Conservation (phyloP, 169 alveolate genomes). For the Babesia ovis region DNA sequence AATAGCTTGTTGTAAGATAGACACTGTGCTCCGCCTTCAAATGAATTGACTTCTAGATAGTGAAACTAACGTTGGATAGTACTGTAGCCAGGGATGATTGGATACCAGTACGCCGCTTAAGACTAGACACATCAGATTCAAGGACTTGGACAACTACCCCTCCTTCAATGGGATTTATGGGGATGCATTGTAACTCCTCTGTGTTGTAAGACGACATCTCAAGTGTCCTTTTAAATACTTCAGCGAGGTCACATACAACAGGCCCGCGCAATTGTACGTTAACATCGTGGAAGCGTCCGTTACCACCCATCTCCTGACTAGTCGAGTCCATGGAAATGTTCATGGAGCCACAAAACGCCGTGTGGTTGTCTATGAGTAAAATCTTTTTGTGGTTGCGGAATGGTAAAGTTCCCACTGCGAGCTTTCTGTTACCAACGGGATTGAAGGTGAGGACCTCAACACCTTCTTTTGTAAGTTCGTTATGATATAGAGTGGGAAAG, state of each 20-base stretch:
- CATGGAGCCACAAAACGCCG: constrained; percentile 84
- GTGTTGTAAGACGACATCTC: constrained; percentile 45
- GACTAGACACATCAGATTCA: constrained; percentile 70
- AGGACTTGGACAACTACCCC: constrained; percentile 75
- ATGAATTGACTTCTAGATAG: constrained; percentile 16
- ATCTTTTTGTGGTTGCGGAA: constrained; percentile 82
- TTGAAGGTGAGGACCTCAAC: constrained; percentile 55
- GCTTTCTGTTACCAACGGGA: constrained; percentile 29
- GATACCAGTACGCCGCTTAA: constrained; percentile 61
- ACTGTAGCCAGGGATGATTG: constrained; percentile 52
- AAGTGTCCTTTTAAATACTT: constrained; percentile 66
- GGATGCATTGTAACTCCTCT: constrained; percentile 5
- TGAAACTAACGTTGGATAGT: constrained; percentile 46
- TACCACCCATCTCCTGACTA: constrained; percentile 39
- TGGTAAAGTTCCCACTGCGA: constrained; percentile 69
- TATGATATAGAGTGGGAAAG: constrained; percentile 31
- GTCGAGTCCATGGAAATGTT: constrained; percentile 68
- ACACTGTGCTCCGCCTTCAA: constrained; percentile 69
- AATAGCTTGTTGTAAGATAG: constrained; percentile 80
- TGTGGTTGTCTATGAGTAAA: constrained; percentile 69
- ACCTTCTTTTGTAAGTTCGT: constrained; percentile 46
- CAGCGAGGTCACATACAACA: constrained; percentile 72
- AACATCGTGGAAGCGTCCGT: constrained; percentile 58
- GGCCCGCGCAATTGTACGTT: constrained; percentile 66
- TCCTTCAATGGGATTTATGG: constrained; percentile 50